phyloP scores from a whole-genome alignment of 495 filamentous ascomycete species.

The Bryoglossum gracile region DNA sequence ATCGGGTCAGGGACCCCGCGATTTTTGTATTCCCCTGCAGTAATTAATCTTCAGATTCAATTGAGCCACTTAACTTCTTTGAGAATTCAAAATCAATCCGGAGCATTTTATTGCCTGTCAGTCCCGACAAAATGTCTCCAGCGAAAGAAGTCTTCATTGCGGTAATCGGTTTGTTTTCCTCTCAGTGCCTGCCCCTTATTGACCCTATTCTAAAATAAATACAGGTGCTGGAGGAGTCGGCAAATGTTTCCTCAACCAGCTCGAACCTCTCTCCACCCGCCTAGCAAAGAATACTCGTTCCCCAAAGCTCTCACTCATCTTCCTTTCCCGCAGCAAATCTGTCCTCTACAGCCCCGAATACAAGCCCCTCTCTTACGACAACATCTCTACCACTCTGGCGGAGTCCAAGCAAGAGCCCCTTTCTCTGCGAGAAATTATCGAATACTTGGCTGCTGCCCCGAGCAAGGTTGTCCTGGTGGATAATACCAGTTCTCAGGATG shows the following conservation, averaged over 20 bases:
- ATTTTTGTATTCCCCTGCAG: background rate
- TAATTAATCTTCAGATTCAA: background rate
- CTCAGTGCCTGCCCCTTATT: background rate
- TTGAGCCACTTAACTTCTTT: background rate
- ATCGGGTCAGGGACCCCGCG: slow-evolving; percentile 1
- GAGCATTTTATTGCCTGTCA: background rate
- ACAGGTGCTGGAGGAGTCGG: slow-evolving; percentile 90
- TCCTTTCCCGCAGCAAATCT: slow-evolving; percentile 75
- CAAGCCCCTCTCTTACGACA: slow-evolving; percentile 45
- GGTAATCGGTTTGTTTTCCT: slow-evolving; percentile 33
- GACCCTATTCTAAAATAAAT: slow-evolving; percentile 6
- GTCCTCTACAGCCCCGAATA: slow-evolving; percentile 59
- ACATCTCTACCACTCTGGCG: slow-evolving; percentile 47
- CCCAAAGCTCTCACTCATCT: slow-evolving; percentile 60
- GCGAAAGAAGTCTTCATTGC: slow-evolving; percentile 36
- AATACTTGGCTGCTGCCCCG: slow-evolving; percentile 63
- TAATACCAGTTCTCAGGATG: slow-evolving; percentile 79
- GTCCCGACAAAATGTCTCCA: slow-evolving; percentile 7
- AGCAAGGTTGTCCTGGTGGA: slow-evolving; percentile 76
- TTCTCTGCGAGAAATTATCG: slow-evolving; percentile 56
- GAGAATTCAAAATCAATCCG: background rate
- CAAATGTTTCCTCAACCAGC: slow-evolving; percentile 79
- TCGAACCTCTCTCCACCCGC: slow-evolving; percentile 45
- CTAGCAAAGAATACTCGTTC: slow-evolving; percentile 47
- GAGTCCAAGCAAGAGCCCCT: slow-evolving; percentile 50